Conservation (phyloP, 176 grass and related monocot species). For the Musa beccarii region DNA sequence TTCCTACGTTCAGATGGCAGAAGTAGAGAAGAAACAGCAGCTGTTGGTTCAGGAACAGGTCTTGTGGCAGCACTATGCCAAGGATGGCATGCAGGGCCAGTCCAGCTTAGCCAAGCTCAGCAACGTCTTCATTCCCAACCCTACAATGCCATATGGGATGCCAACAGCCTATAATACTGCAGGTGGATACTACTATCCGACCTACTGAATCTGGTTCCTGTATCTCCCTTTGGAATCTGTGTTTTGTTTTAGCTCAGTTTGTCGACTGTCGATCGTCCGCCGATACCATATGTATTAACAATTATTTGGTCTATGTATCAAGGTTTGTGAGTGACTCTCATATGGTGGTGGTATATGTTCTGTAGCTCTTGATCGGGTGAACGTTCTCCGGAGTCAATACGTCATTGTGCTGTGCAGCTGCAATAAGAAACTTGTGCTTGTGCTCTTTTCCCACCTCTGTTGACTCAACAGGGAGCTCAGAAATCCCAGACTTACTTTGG, state of each 20-base stretch:
- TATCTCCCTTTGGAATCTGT: background rate
- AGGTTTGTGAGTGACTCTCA: background rate
- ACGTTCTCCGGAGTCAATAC: no score
- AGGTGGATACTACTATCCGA: constrained; percentile 34
- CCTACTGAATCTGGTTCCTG: constrained; percentile 14
- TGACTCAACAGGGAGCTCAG: no score
- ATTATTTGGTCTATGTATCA: background rate
- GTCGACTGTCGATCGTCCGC: background rate
- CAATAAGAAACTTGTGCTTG: background rate
- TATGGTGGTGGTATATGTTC: background rate
- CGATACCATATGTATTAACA: background rate
- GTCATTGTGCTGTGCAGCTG: no score
- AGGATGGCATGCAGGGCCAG: constrained; percentile 55
- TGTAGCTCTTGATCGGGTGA: background rate
- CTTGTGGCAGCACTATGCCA: constrained; percentile 64
- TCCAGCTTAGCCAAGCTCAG: constrained; percentile 25
- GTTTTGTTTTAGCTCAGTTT: background rate
- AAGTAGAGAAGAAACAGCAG: constrained; percentile 72
- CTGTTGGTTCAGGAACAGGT: constrained; percentile 61
- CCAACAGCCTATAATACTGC: constrained; percentile 35
- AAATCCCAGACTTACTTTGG: no score
- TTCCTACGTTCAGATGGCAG: constrained; percentile 76
- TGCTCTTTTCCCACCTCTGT: background rate
- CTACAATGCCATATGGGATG: constrained; percentile 35
- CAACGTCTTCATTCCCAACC: constrained; percentile 22